Evolutionary conservation across 2,329 filamentous ascomycete species (phyloP), one percentile per base, ranked within the genome.

Genomic region (Orbilia javanica): DNA sequence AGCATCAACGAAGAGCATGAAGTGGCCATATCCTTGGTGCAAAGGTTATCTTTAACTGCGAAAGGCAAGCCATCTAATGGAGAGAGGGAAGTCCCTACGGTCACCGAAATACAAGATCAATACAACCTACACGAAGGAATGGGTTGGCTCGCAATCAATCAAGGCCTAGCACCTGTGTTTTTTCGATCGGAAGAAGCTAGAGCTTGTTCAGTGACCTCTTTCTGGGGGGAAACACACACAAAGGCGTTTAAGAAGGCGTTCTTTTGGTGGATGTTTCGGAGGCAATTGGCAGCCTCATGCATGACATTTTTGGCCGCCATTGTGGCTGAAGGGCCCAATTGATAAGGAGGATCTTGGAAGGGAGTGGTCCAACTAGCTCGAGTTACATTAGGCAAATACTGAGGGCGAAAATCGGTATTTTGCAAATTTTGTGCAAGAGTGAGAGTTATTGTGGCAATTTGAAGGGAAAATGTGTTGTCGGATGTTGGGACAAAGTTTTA

Each of bases 1-100:
- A 98, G 88, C 68, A 93, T 92, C 20, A 86, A 86, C 1, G 95
- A 97, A 79, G 90, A 93, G 84, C 94, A 97, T 85, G 94, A 96
- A 25, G 94, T 97, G 0, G 88, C 88, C n/a, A 89, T 84, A 36
- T 87, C 85, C 20, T 83, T 83, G 0, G 91, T 92, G 66, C 90
- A 88, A 80, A 94, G 93, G 82, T 94, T 94, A 85, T 94, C 92
- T 83, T 94, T 94, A 66, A 94, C 86, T 3, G 90, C 90, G 64
- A 92, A 84, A n/a, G 86, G 74, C 15, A 82, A 83, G 20, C 86
- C 86, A 53, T 87, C 85, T 4, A 87, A 64, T 5, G 7, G 82
- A 46, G 1, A 78, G 1, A 44, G 20, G 6, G 55, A 20, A 13
- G 46, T 60, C 15, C n/a, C 60, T 64, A 34, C 4, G n/a, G 29